Percentiles rank a stretch among this genome's conserved stretches.
Evolutionary conservation across 805 yeast species (phyloP).

Genomic region (Metschnikowia lachancei): DNA sequence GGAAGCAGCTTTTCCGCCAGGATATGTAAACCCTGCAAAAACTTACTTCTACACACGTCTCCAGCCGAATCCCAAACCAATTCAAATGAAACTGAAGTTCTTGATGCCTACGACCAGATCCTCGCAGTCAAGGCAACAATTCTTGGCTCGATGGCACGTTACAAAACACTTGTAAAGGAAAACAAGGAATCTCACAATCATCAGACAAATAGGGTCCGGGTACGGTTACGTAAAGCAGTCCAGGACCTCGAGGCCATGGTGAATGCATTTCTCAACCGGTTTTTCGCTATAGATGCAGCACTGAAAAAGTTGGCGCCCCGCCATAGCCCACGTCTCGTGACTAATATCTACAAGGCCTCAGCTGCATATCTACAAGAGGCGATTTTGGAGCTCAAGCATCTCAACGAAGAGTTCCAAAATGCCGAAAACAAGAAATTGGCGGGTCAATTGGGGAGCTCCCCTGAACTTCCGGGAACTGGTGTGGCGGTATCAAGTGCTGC

Average conservation of each 20-base stretch:
- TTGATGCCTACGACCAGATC: constrained; percentile 22
- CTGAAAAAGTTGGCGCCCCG: constrained; percentile 2
- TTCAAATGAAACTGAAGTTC: constrained; percentile 15
- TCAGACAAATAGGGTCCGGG: constrained; percentile 22
- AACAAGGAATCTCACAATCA: constrained; percentile 16
- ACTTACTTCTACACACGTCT: constrained; percentile 48
- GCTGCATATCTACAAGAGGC: constrained; percentile 63
- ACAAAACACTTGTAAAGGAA: constrained; percentile 16
- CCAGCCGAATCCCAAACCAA: neutral
- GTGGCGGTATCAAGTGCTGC: too few species aligned
- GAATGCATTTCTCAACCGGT: constrained; percentile 22
- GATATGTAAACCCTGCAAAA: constrained; percentile 69
- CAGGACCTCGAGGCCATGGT: constrained; percentile 34
- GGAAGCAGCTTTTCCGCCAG: constrained; percentile 36
- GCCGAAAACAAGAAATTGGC: constrained; percentile 24
- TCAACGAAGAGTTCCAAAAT: constrained; percentile 48
- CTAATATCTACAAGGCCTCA: constrained; percentile 56
- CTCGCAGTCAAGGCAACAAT: constrained; percentile 26
- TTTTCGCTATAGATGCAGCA: constrained; percentile 6
- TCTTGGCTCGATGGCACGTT: constrained; percentile 23
- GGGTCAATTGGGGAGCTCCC: constrained; percentile 5
- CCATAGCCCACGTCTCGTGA: constrained; percentile 28
- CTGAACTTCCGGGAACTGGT: too few species aligned
- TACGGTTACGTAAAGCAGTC: constrained; percentile 23
- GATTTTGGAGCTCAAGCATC: constrained; percentile 58